phyloP scores from a whole-genome alignment of 2,329 filamentous ascomycete species.

The Helicocarpus griseus region DNA sequence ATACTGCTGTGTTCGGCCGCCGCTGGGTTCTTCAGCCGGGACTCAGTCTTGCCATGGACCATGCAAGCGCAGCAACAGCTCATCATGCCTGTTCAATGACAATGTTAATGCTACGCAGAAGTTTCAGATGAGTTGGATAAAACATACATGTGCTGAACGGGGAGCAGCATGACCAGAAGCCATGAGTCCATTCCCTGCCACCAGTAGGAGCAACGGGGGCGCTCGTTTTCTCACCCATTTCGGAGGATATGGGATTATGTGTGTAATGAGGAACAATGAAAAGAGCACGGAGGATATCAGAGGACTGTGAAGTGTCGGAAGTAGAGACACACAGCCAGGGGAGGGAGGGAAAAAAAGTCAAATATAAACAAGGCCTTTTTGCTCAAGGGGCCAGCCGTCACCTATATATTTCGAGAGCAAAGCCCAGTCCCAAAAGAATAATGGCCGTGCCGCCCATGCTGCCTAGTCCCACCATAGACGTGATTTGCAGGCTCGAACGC shows the following conservation, averaged over 20 bases:
- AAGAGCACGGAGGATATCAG: neutral
- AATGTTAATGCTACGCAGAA: neutral
- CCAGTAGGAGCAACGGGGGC: neutral
- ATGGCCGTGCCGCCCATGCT: neutral
- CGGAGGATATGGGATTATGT: neutral
- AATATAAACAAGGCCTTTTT: neutral
- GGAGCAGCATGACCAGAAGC: slow-evolving; percentile 25
- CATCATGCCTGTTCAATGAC: slow-evolving; percentile 16
- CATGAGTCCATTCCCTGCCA: slow-evolving; percentile 20
- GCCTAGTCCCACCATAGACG: neutral
- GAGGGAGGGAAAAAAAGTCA: neutral
- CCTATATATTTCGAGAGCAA: neutral
- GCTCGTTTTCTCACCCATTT: slow-evolving; percentile 2
- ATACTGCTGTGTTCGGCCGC: slow-evolving; percentile 18
- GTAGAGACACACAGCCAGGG: neutral
- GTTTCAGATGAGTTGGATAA: neutral
- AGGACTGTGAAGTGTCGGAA: neutral
- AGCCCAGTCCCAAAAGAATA: neutral
- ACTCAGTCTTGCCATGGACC: slow-evolving; percentile 23
- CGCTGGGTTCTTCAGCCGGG: slow-evolving; percentile 22
- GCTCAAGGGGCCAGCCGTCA: neutral
- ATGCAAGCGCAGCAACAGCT: slow-evolving; percentile 22
- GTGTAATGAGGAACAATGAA: neutral
- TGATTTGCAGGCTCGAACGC: neutral
- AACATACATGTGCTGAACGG: slow-evolving; percentile 23